Base-by-base conservation (phyloP, 257 asterid species). In the Nyctanthes arbortristis region DNA sequence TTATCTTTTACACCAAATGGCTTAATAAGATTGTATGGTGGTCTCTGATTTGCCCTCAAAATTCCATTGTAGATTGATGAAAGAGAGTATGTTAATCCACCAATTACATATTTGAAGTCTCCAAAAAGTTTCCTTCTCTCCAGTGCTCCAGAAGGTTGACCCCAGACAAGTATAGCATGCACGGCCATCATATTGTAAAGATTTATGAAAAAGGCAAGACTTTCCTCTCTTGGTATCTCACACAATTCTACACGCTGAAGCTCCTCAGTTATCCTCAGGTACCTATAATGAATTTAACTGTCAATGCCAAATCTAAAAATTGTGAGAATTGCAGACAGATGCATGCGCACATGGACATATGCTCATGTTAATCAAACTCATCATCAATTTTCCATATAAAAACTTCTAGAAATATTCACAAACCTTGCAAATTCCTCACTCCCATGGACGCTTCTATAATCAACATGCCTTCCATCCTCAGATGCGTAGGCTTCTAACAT, bases 341-440 rank as follows among this genome's bases (percentile, higher is more conserved):
- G 27, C 27, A 49, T 22, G 58, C 29, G 6, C 3, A 49, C 5
- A 49, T 52, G 31, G 29, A 24, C 29, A 52, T 30, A 11, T 3
- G 1, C 59, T 56, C 40, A 30, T 40, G 33, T 58, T 24, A 43
- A 47, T 47, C 45, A 35, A 43, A 30, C 14, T 39, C 27, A 27
- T 10, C 59, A 28, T 32, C 34, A 18, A 39, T 59, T 5, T 34
- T 35, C 34, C 14, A 7, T 37, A 56, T 47, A 14, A 4, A 2
- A 37, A 35, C 52, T 40, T 40, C 59, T 36, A 12, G 31, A n/a
- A 29, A 27, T 1, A 27, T 37, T 72, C 7, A 47, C 66, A 77
- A 36, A 92, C 98, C 98, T 88, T 54, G 96, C 94, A 68, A 92
- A 92, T 79, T 92, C 98, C 87, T 92, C 98, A 20, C 98, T 89